Evolutionary conservation across 805 yeast species (phyloP).

Genomic region (Spathaspora gorwiae): DNA sequence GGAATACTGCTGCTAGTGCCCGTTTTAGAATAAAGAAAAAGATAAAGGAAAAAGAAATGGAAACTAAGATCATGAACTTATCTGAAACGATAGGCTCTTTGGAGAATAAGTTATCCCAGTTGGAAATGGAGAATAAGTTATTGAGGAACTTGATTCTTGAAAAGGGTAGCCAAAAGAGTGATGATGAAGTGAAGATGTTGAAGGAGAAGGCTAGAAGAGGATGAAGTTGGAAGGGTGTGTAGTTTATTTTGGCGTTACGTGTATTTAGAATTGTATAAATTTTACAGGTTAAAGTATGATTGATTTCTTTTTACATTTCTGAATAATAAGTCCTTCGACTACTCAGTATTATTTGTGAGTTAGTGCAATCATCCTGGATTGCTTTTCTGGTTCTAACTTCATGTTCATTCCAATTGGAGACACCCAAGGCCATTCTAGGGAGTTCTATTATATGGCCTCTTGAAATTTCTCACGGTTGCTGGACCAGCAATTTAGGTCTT

Average conservation of each 20-base stretch:
- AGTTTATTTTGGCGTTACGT: not conserved
- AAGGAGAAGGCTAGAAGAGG: constrained; percentile 22
- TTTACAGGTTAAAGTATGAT: not conserved
- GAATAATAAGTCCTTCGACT: too few species aligned
- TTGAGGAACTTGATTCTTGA: constrained; percentile 51
- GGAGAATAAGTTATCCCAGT: constrained; percentile 44
- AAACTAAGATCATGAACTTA: constrained; percentile 38
- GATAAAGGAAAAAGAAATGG: constrained; percentile 56
- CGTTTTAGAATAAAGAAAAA: constrained; percentile 61
- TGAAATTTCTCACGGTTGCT: not conserved
- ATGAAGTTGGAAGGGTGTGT: not conserved
- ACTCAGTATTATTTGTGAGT: too few species aligned
- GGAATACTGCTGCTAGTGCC: constrained; percentile 65
- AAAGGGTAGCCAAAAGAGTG: constrained; percentile 41
- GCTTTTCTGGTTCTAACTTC: too few species aligned
- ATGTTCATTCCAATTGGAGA: too few species aligned
- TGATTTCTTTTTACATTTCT: not conserved
- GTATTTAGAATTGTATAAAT: not conserved
- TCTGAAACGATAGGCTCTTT: constrained; percentile 42
- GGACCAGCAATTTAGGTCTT: not conserved
- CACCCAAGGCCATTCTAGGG: too few species aligned
- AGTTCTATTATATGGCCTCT: not conserved
- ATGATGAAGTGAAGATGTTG: constrained; percentile 32
- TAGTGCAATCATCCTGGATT: too few species aligned
- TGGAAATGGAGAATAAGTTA: constrained; percentile 61